Conservation (phyloP, 176 grass and related monocot genomes). For the Cymbopogon citratus region DNA sequence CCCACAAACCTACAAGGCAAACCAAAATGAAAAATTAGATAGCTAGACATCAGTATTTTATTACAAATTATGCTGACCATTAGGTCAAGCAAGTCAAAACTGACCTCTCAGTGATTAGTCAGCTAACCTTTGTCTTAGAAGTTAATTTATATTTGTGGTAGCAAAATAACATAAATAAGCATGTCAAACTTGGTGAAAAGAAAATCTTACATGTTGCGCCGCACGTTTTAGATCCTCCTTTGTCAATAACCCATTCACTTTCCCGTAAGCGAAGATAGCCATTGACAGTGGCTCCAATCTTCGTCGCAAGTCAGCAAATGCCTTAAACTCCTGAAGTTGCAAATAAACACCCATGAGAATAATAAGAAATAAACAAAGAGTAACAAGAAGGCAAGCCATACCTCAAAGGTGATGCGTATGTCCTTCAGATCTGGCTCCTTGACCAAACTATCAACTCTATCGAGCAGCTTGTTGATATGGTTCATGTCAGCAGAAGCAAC, state of each 20-base stretch:
- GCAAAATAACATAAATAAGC: neutral
- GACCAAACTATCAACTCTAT: conserved; percentile 60
- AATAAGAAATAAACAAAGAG: neutral
- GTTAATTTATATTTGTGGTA: neutral
- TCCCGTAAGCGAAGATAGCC: conserved; percentile 75
- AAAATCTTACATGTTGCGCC: conserved; percentile 56
- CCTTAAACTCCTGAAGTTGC: conserved; percentile 72
- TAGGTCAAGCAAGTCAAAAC: neutral
- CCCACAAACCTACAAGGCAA: conserved; percentile 57
- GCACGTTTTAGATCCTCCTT: conserved; percentile 87
- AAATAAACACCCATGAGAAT: conserved; percentile 2
- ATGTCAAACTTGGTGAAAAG: neutral
- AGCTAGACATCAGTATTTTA: neutral
- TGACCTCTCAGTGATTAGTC: neutral
- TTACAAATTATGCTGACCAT: neutral
- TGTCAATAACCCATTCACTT: conserved; percentile 75
- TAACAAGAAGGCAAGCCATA: conserved; percentile 18
- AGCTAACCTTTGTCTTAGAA: neutral
- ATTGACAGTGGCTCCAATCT: conserved; percentile 60
- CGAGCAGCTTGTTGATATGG: conserved; percentile 74
- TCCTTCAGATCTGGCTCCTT: conserved; percentile 51
- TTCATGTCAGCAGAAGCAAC: conserved; percentile 84
- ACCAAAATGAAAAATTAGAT: neutral
- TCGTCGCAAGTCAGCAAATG: conserved; percentile 73
- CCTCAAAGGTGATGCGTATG: conserved; percentile 74